Conservation (phyloP, 345 rosid genomes). For the Turnera subulata region DNA sequence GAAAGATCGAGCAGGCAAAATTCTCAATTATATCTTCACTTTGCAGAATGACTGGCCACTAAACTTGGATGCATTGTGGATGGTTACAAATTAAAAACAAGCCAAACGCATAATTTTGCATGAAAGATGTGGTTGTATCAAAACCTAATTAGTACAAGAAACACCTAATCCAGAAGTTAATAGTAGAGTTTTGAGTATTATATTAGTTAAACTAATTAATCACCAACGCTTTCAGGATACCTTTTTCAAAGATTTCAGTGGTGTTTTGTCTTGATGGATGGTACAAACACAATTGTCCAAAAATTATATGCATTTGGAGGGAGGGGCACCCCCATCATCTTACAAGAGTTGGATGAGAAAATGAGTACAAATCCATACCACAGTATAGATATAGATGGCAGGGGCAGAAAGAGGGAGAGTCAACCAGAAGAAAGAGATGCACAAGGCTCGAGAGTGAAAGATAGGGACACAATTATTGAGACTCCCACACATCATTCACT, state of each 20-base stretch:
- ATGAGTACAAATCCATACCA: not conserved
- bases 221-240: too few species aligned
- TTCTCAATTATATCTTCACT: conserved; percentile 1
- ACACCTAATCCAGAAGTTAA: too few species aligned
- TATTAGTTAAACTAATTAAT: too few species aligned
- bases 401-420: conserved; percentile 13
- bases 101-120: not conserved
- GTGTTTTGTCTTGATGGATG: too few species aligned
- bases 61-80: not conserved
- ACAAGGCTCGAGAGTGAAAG: conserved; percentile 75
- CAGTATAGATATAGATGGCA: not conserved
- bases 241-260: too few species aligned
- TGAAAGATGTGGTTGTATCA: too few species aligned
- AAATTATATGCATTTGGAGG: not conserved
- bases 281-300: not conserved
- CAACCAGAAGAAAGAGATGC: conserved; percentile 40
- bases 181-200: too few species aligned
- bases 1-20: not conserved
- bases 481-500: conserved; percentile 29
- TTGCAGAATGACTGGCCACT: not conserved
- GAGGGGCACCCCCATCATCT: conserved; percentile 1
- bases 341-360: not conserved
- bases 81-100: not conserved
- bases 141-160: too few species aligned
- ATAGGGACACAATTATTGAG: conserved; percentile 45